These are phyloP conservation scores for Nicotiana undulata DNA, from an alignment of 257 asterid genomes.

Conservation along the genomic window DNA sequence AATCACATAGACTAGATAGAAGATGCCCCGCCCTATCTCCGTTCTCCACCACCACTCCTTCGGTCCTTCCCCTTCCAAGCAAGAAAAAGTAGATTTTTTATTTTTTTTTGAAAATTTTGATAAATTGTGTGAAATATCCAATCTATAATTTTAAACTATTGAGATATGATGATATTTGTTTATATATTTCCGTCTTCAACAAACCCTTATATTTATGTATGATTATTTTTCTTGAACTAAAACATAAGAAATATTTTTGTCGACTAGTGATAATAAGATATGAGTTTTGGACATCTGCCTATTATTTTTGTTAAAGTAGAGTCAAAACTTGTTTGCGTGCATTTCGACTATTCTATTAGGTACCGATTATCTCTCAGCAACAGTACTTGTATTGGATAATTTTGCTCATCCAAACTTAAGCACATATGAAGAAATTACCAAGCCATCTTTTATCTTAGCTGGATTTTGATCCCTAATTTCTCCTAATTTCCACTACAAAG, in stretches of 20 bases:
- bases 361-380: background rate
- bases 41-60: conserved; percentile 2
- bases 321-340: too few species aligned
- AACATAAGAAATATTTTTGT: background rate
- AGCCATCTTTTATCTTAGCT: too few species aligned
- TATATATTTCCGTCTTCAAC: background rate
- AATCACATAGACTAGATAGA: conserved; percentile 1
- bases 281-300: background rate
- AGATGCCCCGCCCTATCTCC: background rate
- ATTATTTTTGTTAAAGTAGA: background rate
- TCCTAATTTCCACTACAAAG: background rate
- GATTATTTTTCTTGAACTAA: background rate
- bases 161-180: too few species aligned
- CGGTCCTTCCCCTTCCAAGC: background rate
- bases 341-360: background rate
- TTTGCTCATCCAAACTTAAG: background rate
- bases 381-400: too few species aligned
- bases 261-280: background rate
- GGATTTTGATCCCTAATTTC: background rate
- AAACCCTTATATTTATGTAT: background rate
- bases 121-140: background rate
- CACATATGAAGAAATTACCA: background rate
- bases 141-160: background rate
- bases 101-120: background rate
- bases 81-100: background rate